Conservation (phyloP, 768 basidiomycete genomes). For the Sistotremastrum suecicum region DNA sequence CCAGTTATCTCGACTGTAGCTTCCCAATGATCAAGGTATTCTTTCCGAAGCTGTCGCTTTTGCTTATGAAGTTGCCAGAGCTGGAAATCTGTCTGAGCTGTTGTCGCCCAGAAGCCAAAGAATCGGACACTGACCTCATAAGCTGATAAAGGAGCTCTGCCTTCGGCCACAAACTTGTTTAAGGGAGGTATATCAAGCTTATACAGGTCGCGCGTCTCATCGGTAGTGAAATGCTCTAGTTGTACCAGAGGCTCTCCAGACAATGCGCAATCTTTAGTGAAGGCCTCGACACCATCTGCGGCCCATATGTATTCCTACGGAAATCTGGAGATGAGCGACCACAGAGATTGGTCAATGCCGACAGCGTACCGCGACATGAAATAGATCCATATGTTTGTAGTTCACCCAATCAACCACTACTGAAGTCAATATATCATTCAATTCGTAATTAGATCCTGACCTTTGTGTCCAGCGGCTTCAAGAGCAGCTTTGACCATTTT, state of each 20-base stretch:
- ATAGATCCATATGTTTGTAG: constrained; percentile 15
- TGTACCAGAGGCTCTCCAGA: constrained; percentile 28
- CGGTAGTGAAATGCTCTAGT: constrained; percentile 10
- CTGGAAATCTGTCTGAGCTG: constrained; percentile 14
- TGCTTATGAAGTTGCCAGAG: constrained; percentile 34
- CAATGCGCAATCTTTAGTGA: constrained; percentile 15
- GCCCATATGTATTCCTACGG: constrained; percentile 21
- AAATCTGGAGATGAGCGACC: background rate
- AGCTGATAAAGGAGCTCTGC: constrained; percentile 13
- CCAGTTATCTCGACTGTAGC: constrained; percentile 26
- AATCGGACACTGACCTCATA: constrained; percentile 7
- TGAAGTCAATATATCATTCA: constrained; percentile 2
- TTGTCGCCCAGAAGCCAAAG: constrained; percentile 14
- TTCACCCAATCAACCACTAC: constrained; percentile 25
- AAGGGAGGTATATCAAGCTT: no score
- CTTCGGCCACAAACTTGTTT: no score
- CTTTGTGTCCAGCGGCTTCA: constrained; percentile 35
- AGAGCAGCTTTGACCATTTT: constrained; percentile 27
- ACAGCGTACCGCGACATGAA: constrained; percentile 12
- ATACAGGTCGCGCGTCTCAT: constrained; percentile 14
- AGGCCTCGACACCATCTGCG: constrained; percentile 13
- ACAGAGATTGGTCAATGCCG: background rate
- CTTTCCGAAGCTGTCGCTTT: constrained; percentile 26
- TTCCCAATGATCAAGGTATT: constrained; percentile 36
- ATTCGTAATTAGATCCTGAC: constrained; percentile 15